A percentile compares a stretch with the other conserved stretches of the same genome.
These are phyloP conservation scores for Ruellia speciosa DNA, from an alignment of 305 asterid species.

Conservation along the genomic window DNA sequence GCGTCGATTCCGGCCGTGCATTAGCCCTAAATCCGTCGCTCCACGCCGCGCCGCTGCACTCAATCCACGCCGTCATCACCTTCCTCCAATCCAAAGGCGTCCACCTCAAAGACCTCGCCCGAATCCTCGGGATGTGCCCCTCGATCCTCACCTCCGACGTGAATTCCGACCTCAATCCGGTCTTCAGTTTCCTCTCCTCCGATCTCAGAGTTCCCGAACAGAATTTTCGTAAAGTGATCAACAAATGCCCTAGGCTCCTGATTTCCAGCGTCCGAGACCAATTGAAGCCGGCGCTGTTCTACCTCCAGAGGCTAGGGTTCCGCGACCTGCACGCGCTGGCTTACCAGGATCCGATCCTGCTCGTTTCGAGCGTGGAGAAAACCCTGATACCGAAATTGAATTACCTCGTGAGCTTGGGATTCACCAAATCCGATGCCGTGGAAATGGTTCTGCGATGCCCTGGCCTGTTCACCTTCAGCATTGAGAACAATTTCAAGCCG, in stretches of 20 bases:
- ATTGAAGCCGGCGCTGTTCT: constrained; percentile 70
- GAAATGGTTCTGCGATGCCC: constrained; percentile 80
- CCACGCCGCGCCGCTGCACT: constrained; percentile 46
- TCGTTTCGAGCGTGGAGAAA: constrained; percentile 73
- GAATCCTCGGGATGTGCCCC: constrained; percentile 87
- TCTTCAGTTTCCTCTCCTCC: constrained; percentile 58
- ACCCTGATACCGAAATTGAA: constrained; percentile 71
- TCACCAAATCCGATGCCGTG: constrained; percentile 43
- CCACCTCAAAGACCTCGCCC: constrained; percentile 64
- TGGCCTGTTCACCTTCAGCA: constrained; percentile 63
- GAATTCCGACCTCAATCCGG: constrained; percentile 48
- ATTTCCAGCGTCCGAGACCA: constrained; percentile 60
- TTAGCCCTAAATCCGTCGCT: constrained; percentile 61
- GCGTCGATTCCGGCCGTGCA: constrained; percentile 81
- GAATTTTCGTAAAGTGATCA: constrained; percentile 50
- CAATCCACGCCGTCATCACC: constrained; percentile 54
- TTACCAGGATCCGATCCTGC: constrained; percentile 57
- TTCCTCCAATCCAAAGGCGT: constrained; percentile 83
- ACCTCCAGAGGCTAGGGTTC: constrained; percentile 65
- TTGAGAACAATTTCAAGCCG: constrained; percentile 78
- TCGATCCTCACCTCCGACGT: constrained; percentile 57
- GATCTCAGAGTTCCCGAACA: constrained; percentile 58
- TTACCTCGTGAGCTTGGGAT: constrained; percentile 48
- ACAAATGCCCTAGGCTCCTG: constrained; percentile 68
- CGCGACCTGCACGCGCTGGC: constrained; percentile 46